Base-by-base conservation (phyloP, 1,284 basidiomycete genomes). In the Gymnopus androsaceus region DNA sequence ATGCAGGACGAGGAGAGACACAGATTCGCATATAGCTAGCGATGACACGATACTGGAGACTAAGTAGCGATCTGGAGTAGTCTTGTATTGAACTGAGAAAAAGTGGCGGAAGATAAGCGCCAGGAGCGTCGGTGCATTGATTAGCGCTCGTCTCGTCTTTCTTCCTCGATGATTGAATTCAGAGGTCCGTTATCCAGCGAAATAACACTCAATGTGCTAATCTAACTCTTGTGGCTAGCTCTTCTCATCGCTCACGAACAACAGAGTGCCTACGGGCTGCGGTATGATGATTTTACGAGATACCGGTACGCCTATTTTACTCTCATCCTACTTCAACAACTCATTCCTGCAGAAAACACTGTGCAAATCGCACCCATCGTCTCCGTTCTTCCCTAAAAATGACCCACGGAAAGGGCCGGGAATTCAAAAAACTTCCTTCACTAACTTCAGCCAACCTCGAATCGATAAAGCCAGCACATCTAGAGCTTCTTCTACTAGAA, bases 401-500 rank as follows among this genome's bases (percentile, higher is more conserved):
- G 70, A 95, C 92, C 11, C 92, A 95, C 64, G 94, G 93, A 14
- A 94, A 91, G 68, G 92, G 91, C 27, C 87, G 88, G 64, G 89
- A 91, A 47, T 98, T 93, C 79, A 95, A 93, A 75, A 91, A 91
- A 65, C 68, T 88, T 21, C 81, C 90, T 12, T 71, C 82, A 9
- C 68, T 93, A 50, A 83, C 48, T 17, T 34, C 37, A 25, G 27
- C 38, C 23, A 79, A 34, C 23, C 71, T 79, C 14, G 88, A 90
- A 17, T 80, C 73, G 47, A 77, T 88, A 63, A 90, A 85, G 68
- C 87, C 90, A 62, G 89, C 87, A 68, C 88, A 93, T 64, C 80
- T 95, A 7, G 87, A 95, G 63, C 79, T 97, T 1, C 75, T 95
- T 38, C 80, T 97, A 9, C 88, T 95, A 66, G 92, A 95, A 68